These are phyloP conservation scores for Yamagishiella unicocca DNA, from an alignment of 139 green algal genomes.

Conservation along the genomic window DNA sequence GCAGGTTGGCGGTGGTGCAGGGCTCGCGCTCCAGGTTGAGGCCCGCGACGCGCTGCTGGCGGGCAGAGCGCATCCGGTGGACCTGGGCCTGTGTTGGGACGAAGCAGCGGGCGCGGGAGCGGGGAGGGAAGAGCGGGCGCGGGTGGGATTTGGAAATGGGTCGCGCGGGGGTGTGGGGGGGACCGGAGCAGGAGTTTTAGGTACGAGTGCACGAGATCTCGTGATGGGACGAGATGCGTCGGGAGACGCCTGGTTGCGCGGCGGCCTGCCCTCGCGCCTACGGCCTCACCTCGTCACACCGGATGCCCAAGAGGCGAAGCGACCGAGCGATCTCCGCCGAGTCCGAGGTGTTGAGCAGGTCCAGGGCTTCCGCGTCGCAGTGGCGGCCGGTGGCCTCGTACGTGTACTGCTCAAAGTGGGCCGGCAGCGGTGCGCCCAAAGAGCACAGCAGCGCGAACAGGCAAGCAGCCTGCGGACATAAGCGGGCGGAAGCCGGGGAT, in stretches of 20 bases:
- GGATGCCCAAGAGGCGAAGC: constrained; percentile 6
- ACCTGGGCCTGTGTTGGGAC: constrained; percentile 11
- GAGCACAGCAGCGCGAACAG: constrained; percentile 21
- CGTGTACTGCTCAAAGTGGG: background rate
- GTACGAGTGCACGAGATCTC: too few species aligned
- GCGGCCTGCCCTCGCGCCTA: too few species aligned
- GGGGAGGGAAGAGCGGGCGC: too few species aligned
- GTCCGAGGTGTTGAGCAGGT: background rate
- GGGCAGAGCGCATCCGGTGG: constrained; percentile 7
- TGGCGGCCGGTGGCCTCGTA: constrained; percentile 12
- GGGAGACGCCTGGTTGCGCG: too few species aligned
- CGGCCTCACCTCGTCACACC: constrained; percentile 16
- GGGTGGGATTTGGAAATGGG: too few species aligned
- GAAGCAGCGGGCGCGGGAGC: too few species aligned
- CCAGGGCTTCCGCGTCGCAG: constrained; percentile 9
- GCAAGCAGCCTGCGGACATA: background rate
- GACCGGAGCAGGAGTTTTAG: too few species aligned
- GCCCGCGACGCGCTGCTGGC: background rate
- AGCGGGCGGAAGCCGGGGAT: background rate
- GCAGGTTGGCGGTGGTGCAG: background rate
- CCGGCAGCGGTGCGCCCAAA: constrained; percentile 8
- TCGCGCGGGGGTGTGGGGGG: too few species aligned
- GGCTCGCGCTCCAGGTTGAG: constrained; percentile 16
- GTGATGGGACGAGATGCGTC: too few species aligned
- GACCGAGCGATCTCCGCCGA: background rate